Evolutionary conservation across 768 basidiomycete species (phyloP).

Genomic region (Mycena rebaudengoi): DNA sequence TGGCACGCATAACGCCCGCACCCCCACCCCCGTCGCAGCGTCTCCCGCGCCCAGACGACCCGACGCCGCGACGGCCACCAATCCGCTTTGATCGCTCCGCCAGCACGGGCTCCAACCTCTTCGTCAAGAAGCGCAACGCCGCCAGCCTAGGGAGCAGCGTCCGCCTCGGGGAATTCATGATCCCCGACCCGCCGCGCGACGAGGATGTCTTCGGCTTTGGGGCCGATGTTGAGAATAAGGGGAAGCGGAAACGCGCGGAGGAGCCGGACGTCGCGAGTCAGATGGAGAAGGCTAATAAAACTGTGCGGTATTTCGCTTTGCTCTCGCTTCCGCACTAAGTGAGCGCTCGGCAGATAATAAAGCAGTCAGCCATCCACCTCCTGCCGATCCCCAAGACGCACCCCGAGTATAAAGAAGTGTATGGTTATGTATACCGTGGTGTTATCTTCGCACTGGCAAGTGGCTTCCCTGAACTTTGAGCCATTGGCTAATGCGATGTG

Average conservation of each 20-base stretch:
- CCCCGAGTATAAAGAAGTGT: constrained; percentile 62
- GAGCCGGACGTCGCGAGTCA: constrained; percentile 19
- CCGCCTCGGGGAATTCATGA: constrained; percentile 34
- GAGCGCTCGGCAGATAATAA: constrained; percentile 48
- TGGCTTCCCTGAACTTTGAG: constrained; percentile 7
- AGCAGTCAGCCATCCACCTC: constrained; percentile 50
- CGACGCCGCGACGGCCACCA: constrained; percentile 77
- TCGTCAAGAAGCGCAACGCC: constrained; percentile 24
- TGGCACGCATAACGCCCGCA: constrained; percentile 63
- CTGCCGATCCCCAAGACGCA: constrained; percentile 53
- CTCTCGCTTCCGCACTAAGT: not conserved
- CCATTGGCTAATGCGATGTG: not conserved
- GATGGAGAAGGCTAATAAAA: constrained; percentile 37
- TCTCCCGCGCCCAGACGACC: constrained; percentile 77
- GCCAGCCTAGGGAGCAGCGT: constrained; percentile 51
- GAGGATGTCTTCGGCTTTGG: constrained; percentile 41
- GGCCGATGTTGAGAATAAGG: constrained; percentile 32
- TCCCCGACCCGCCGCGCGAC: constrained; percentile 28
- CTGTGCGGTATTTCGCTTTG: constrained; percentile 46
- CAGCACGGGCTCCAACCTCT: constrained; percentile 25
- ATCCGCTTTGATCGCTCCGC: constrained; percentile 39
- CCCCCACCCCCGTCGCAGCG: constrained; percentile 48
- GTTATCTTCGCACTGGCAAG: constrained; percentile 60
- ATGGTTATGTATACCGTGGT: constrained; percentile 54
- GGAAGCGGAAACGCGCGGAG: constrained; percentile 35